Evolutionary conservation across 2,329 filamentous ascomycete species (phyloP).

Genomic region (Penicillium glabrum): DNA sequence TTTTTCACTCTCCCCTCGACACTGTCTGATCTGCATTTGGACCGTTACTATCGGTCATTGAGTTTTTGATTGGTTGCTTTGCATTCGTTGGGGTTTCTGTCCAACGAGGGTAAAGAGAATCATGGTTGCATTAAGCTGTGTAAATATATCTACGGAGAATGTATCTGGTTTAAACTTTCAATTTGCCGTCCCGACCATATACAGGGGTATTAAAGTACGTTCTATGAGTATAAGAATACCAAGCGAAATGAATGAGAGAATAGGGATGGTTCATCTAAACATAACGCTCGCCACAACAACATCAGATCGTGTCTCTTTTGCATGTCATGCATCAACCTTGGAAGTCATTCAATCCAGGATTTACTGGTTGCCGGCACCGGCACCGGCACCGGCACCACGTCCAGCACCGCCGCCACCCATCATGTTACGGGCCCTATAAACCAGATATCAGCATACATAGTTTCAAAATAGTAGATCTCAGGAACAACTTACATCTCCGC

Average conservation of each 20-base stretch:
- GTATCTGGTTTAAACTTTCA: constrained; percentile 1
- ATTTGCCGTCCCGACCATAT: not conserved
- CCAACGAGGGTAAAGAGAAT: not conserved
- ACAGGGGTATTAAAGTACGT: not conserved
- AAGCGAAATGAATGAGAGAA: not conserved
- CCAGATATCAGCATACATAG: constrained; percentile 5
- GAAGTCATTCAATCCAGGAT: constrained; percentile 9
- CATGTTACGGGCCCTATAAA: constrained; percentile 62
- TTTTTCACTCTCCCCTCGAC: constrained; percentile 33
- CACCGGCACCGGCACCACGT: constrained; percentile 29
- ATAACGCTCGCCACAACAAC: constrained; percentile 22
- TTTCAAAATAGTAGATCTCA: not conserved
- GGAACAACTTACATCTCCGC: constrained; percentile 77
- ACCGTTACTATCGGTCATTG: not conserved
- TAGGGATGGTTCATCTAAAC: constrained; percentile 14
- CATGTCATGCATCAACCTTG: constrained; percentile 11
- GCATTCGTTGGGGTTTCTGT: not conserved
- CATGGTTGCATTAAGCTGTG: constrained; percentile 3
- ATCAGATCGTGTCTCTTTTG: constrained; percentile 21
- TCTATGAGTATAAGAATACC: not conserved
- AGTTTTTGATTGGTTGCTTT: constrained; percentile 1
- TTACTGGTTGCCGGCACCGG: constrained; percentile 31
- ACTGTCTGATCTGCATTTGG: constrained; percentile 21
- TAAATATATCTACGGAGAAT: constrained; percentile 16
- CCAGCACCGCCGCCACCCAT: constrained; percentile 57